Evolutionary conservation across 805 yeast species (phyloP).

Genomic region (Teunomyces cretensis): DNA sequence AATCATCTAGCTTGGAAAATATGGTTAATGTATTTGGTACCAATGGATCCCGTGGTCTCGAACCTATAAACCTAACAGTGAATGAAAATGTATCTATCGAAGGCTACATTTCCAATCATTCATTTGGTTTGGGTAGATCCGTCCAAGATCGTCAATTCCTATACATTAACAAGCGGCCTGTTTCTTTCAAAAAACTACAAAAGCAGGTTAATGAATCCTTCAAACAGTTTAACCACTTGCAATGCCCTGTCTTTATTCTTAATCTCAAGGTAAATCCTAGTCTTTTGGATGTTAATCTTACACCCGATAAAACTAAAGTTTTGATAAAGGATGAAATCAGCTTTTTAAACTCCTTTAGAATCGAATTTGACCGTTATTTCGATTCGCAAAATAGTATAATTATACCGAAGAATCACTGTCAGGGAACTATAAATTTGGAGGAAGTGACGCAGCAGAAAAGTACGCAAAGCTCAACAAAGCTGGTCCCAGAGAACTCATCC

Average conservation of each 20-base stretch:
- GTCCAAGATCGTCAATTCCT: constrained; percentile 73
- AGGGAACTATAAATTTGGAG: not conserved
- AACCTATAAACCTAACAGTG: constrained; percentile 45
- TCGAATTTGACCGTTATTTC: constrained; percentile 49
- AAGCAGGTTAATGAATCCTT: constrained; percentile 73
- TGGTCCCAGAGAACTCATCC: not conserved
- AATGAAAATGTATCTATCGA: constrained; percentile 35
- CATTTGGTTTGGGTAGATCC: constrained; percentile 70
- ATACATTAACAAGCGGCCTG: constrained; percentile 77
- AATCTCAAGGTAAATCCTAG: constrained; percentile 54
- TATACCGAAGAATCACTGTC: constrained; percentile 7
- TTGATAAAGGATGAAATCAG: constrained; percentile 63
- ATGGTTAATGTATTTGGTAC: constrained; percentile 72
- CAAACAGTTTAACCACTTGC: constrained; percentile 67
- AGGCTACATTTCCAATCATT: constrained; percentile 74
- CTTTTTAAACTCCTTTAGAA: constrained; percentile 56
- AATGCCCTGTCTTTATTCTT: constrained; percentile 67
- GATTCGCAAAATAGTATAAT: constrained; percentile 31
- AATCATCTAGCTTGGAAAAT: constrained; percentile 42
- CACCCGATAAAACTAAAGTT: constrained; percentile 85
- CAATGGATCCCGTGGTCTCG: constrained; percentile 57
- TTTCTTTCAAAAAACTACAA: constrained; percentile 51
- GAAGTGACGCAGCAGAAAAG: not conserved
- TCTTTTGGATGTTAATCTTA: constrained; percentile 77
- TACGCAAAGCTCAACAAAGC: not conserved